Conservation (phyloP, 495 filamentous ascomycete species). For the Neurospora pannonica region DNA sequence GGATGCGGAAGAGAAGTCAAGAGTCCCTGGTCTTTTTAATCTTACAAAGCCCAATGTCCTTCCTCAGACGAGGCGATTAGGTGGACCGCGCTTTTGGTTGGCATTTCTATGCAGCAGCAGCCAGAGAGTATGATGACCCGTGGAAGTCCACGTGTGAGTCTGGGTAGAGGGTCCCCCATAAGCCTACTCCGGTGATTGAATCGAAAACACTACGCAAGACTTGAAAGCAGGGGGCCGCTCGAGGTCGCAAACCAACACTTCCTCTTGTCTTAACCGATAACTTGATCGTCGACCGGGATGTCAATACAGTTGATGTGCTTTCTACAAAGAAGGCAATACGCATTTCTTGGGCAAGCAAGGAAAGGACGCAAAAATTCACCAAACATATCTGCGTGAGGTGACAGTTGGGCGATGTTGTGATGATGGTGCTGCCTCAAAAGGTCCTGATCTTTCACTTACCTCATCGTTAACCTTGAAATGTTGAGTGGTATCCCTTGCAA, state of each 20-base stretch:
- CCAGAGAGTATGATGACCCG: conserved; percentile 4
- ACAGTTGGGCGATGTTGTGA: background rate
- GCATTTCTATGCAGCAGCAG: conserved; percentile 7
- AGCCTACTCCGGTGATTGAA: conserved; percentile 19
- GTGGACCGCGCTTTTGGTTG: conserved; percentile 15
- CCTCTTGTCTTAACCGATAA: conserved; percentile 4
- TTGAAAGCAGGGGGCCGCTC: conserved; percentile 26
- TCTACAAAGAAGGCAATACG: background rate
- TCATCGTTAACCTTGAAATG: background rate
- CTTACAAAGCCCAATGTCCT: conserved; percentile 12
- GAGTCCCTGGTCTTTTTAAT: conserved; percentile 20
- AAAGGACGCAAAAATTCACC: background rate
- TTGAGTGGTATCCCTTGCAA: background rate
- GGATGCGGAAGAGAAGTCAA: conserved; percentile 21
- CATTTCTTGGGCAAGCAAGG: background rate
- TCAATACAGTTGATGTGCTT: background rate
- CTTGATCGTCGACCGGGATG: background rate
- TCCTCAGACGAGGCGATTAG: conserved; percentile 10
- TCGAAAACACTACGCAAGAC: conserved; percentile 22
- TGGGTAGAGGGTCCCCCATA: conserved; percentile 4
- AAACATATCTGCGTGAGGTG: background rate
- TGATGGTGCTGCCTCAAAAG: background rate
- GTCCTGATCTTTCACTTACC: background rate
- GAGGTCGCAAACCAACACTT: conserved; percentile 19
- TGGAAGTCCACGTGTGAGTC: conserved; percentile 16